A percentile compares a stretch with the other conserved stretches of the same genome.
Conservation (phyloP, 352 stramenopile species). For the Phytophthora vignae region DNA sequence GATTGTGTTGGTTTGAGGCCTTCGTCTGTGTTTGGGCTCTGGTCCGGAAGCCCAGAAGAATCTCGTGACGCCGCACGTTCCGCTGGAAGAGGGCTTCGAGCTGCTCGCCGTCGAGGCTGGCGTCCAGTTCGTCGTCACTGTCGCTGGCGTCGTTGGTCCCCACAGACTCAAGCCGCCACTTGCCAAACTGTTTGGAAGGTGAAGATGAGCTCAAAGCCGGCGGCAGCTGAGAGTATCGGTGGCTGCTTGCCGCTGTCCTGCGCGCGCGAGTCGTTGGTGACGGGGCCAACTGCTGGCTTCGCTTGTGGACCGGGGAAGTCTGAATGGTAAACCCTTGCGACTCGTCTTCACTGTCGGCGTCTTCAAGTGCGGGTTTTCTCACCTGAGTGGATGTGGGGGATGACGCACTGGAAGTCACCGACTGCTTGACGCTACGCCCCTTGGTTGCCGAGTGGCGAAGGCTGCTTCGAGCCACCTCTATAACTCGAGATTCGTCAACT, state of each 20-base stretch:
- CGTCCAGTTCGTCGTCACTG: constrained; percentile 41
- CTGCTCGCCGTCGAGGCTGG: constrained; percentile 51
- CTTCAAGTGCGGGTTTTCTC: neutral
- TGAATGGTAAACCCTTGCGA: constrained; percentile 39
- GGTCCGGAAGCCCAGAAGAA: constrained; percentile 59
- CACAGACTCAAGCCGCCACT: constrained; percentile 33
- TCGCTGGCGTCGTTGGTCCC: constrained; percentile 19
- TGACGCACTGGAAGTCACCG: neutral
- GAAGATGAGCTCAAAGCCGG: constrained; percentile 3
- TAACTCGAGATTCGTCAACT: constrained; percentile 1
- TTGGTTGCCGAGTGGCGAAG: constrained; percentile 2
- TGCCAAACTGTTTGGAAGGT: constrained; percentile 4
- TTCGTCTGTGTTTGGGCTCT: constrained; percentile 19
- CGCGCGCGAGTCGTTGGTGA: neutral
- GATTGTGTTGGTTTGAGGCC: constrained; percentile 9
- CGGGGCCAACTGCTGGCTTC: constrained; percentile 1
- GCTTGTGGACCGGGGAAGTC: constrained; percentile 15
- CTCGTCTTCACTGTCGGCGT: constrained; percentile 40
- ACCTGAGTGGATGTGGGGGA: neutral
- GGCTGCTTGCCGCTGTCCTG: constrained; percentile 21
- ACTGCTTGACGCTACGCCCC: neutral
- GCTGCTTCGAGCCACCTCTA: neutral
- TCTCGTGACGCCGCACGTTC: constrained; percentile 69
- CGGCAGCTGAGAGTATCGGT: constrained; percentile 33
- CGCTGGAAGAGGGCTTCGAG: constrained; percentile 70